Evolutionary conservation across 129 eudicot genomes (phyloP).

Genomic region (Erigeron canadensis): DNA sequence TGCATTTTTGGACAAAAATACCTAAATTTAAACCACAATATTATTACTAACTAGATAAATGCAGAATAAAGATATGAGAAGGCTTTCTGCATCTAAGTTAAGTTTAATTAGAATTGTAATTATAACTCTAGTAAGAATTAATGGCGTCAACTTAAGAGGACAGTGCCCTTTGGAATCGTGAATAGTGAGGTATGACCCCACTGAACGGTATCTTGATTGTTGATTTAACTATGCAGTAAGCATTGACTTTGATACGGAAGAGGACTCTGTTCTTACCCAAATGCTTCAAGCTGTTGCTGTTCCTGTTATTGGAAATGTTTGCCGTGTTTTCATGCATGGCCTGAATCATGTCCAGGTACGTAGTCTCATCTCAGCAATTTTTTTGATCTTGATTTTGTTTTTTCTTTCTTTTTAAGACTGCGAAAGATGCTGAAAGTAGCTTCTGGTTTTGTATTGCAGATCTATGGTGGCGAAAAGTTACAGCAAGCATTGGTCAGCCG

Average conservation of each 20-base stretch:
- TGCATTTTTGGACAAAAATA: too few species aligned
- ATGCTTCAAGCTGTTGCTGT: constrained; percentile 81
- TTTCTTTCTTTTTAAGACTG: not conserved
- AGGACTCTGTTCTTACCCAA: constrained; percentile 59
- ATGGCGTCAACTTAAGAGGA: too few species aligned
- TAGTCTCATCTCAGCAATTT: not conserved
- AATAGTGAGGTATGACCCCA: too few species aligned
- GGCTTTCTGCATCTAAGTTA: too few species aligned
- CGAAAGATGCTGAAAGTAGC: not conserved
- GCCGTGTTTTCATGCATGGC: constrained; percentile 90
- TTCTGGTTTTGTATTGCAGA: constrained; percentile 29
- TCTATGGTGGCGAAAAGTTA: constrained; percentile 76
- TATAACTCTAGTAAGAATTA: too few species aligned
- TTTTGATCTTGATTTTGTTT: not conserved
- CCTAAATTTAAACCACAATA: too few species aligned
- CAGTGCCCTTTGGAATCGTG: too few species aligned
- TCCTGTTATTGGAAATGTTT: constrained; percentile 79
- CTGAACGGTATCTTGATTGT: not conserved
- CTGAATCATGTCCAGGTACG: constrained; percentile 69
- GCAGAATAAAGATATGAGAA: too few species aligned
- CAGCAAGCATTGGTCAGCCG: constrained; percentile 48
- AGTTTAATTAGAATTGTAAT: too few species aligned
- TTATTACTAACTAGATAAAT: too few species aligned
- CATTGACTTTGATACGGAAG: constrained; percentile 51
- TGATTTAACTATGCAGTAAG: constrained; percentile 37